Base-by-base conservation (phyloP, 1,284 basidiomycete species). In the Leccinum fallax region DNA sequence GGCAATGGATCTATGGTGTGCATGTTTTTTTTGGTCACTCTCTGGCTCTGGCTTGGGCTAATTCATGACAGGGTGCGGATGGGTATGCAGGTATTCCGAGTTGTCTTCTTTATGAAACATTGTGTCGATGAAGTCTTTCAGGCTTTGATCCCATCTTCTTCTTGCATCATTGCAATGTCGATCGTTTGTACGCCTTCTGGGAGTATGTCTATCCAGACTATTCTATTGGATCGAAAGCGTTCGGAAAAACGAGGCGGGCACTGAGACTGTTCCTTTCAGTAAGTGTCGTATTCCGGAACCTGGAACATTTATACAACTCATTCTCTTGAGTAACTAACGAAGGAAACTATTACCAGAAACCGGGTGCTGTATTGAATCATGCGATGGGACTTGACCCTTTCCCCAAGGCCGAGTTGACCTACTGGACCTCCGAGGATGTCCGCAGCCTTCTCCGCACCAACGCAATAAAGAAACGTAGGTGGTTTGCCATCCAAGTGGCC, bases 141-240 rank as follows among this genome's bases (percentile, higher is more conserved):
- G 66, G 19, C 5, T 66, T 61, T 34, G 66, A 66, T 36, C 67
- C 67, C 1, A 67, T 66, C 9, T 66, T 66, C 58, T 61, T 28
- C 36, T 16, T 66, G 30, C 66, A 66, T 21, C 66, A 66, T 10
- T 64, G 67, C 34, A 66, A 69, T 26, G 56, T 66, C 8, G 65
- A 66, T 19, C 65, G 65, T 15, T 11, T 66, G 6, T 68, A 66
- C 19, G 58, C 65, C 2, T 64, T 66, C 52, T 68, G 66, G 65
- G 67, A 66, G 38, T 64, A 69, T n/a, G 6, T 66, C 21, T 66
- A 66, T 15, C 57, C 66, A 3, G 1, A 68, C 1, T 68, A 66
- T 21, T 66, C 28, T 30, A 30, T 30, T 30, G 65, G 65, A 58
- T 66, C 0, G 58, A 15, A 32, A 21, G n/a, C 2, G 67, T 67